These are phyloP conservation scores for Nothophaeocryptopus gaeumannii DNA, from an alignment of 2,329 filamentous ascomycete species.

Conservation along the genomic window DNA sequence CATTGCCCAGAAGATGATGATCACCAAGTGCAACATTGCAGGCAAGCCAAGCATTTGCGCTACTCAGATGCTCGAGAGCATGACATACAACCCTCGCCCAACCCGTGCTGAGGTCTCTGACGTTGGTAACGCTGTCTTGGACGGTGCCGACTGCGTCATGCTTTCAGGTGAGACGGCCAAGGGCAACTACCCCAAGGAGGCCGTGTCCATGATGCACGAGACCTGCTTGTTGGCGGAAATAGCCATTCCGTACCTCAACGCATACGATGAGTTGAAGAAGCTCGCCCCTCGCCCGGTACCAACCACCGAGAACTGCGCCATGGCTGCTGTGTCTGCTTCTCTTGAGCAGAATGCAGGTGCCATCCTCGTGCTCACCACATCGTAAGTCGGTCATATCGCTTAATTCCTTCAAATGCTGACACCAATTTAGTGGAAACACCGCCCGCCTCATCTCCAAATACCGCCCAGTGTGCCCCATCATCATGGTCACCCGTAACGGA, in stretches of 20 bases:
- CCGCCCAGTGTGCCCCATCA: constrained; percentile 96
- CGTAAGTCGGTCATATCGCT: constrained; percentile 62
- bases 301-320: constrained; percentile 90
- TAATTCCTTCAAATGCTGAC: neutral
- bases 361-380: constrained; percentile 94
- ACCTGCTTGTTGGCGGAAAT: constrained; percentile 96
- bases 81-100: constrained; percentile 99
- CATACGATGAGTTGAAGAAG: constrained; percentile 91
- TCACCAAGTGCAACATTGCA: constrained; percentile 99
- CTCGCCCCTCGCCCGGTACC: constrained; percentile 78
- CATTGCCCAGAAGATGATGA: constrained; percentile 99
- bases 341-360: constrained; percentile 95
- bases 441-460: constrained; percentile 97
- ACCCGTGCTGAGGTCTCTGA: constrained; percentile 98
- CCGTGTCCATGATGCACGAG: constrained; percentile 97
- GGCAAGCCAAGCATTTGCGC: constrained; percentile 99
- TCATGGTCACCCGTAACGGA: constrained; percentile 93
- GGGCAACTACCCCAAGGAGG: constrained; percentile 88
- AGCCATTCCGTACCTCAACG: constrained; percentile 92
- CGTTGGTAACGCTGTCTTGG: constrained; percentile 95
- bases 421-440: constrained; percentile 68
- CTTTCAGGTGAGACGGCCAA: constrained; percentile 98
- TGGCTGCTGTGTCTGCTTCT: constrained; percentile 92
- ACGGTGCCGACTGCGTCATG: constrained; percentile 99
- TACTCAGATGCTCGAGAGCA: constrained; percentile 99